Base-by-base conservation (phyloP, 2,329 filamentous ascomycete species). In the Neopestalotiopsis sp. region DNA sequence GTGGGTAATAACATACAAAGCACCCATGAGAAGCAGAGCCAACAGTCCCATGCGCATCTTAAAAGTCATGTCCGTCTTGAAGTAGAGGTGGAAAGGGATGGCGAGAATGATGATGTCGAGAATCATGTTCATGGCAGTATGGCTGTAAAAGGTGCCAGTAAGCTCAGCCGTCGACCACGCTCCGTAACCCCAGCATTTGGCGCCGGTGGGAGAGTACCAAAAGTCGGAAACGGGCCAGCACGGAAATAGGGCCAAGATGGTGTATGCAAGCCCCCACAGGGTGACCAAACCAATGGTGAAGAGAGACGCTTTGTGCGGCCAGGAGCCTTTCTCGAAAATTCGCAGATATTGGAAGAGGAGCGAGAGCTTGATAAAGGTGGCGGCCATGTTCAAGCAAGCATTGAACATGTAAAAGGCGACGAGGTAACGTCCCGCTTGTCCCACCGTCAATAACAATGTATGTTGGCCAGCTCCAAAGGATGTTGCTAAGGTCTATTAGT, bases 331-430 rank as follows among this genome's bases (percentile, higher is more conserved):
- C 1, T 71, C 68, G 71, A 78, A 80, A n/a, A 81, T 72, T 10
- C 79, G 78, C 17, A 81, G 75, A 70, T 80, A 82, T 45, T 81
- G 80, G 12, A 78, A 69, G 1, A 81, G 73, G 0, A 82, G 75
- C 5, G 79, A 80, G 6, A 81, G 73, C 61, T 82, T 82, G 73
- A 80, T 78, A 38, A 81, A 75, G 0, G 76, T 76, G 13, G 77
- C 78, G 10, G 79, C 63, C 20, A 69, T 38, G 32, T 69, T 65
- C 61, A 69, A 63, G 58, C 63, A 60, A 40, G 67, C 65, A 57
- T 70, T 67, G 42, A 67, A 69, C 10, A 69, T 62, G 59, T 69
- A 70, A 32, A 70, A 68, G 20, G 67, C 6, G 2, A 64, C 56
- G 30, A 68, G 67, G 58, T 66, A 68, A 32, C n/a, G 24, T 49